phyloP scores from a whole-genome alignment of 2,329 filamentous ascomycete species.

The Fusarium coicis region DNA sequence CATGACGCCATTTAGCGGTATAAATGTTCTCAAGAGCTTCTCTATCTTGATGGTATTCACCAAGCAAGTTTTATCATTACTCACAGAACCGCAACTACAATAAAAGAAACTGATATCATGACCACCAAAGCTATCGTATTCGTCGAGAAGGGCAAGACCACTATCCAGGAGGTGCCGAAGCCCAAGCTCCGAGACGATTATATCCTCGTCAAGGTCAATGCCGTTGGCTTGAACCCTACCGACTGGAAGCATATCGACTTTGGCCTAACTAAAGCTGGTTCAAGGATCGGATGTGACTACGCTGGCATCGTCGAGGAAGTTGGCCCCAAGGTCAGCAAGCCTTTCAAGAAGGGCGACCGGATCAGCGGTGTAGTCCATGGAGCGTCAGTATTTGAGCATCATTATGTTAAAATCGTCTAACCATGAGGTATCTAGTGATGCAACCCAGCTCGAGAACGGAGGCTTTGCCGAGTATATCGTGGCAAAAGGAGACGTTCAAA shows the following conservation, averaged over 20 bases:
- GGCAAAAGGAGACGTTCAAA: conserved; percentile 53
- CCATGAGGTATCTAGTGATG: not conserved
- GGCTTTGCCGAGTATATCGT: conserved; percentile 54
- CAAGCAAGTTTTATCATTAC: not conserved
- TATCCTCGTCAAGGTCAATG: conserved; percentile 49
- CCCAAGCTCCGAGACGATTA: conserved; percentile 31
- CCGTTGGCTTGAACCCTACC: conserved; percentile 49
- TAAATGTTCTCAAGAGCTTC: not conserved
- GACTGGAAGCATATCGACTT: conserved; percentile 49
- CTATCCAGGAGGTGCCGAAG: conserved; percentile 1
- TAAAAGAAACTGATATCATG: not conserved
- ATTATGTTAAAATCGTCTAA: not conserved
- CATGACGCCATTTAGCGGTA: not conserved
- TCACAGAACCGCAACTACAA: not conserved
- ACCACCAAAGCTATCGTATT: conserved; percentile 13
- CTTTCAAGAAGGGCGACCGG: conserved; percentile 59
- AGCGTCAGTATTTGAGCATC: not conserved
- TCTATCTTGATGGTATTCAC: not conserved
- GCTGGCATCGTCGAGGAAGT: conserved; percentile 59
- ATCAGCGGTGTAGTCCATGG: conserved; percentile 44
- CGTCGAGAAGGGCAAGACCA: conserved; percentile 8
- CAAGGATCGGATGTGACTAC: conserved; percentile 56
- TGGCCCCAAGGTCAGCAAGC: conserved; percentile 50
- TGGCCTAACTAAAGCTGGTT: conserved; percentile 9
- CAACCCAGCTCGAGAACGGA: conserved; percentile 46